These are phyloP conservation scores for Solanum pennellii DNA, from an alignment of 257 asterid genomes.

Conservation along the genomic window DNA sequence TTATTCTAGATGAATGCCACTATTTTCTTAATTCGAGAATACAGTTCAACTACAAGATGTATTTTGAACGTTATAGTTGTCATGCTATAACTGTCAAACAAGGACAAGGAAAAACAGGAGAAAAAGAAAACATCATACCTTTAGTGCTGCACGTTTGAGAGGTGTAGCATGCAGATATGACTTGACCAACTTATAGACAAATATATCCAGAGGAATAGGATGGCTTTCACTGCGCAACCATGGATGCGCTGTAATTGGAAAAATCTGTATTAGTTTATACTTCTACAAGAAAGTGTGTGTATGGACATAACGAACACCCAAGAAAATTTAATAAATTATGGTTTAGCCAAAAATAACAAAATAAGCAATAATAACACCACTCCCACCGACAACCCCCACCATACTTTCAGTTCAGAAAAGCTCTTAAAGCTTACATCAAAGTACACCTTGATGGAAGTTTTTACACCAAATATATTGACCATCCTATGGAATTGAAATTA, in stretches of 20 bases:
- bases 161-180: conserved; percentile 83
- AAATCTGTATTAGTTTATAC: conserved; percentile 1
- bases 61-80: background rate
- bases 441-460: background rate
- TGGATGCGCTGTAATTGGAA: conserved; percentile 66
- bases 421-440: background rate
- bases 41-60: background rate
- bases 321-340: background rate
- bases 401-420: background rate
- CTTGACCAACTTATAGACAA: conserved; percentile 75
- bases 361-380: background rate
- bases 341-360: background rate
- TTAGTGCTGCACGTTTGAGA: conserved; percentile 86
- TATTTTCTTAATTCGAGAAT: background rate
- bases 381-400: background rate
- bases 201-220: conserved; percentile 83
- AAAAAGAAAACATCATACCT: conserved; percentile 30
- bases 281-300: background rate
- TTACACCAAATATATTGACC: background rate
- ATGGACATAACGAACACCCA: background rate
- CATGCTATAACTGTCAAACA: background rate
- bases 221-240: conserved; percentile 84
- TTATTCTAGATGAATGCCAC: background rate
- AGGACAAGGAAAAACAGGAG: background rate
- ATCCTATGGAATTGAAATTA: background rate